Base-by-base conservation (phyloP, 2,329 filamentous ascomycete species). In the Myriosclerotinia duriaeana region DNA sequence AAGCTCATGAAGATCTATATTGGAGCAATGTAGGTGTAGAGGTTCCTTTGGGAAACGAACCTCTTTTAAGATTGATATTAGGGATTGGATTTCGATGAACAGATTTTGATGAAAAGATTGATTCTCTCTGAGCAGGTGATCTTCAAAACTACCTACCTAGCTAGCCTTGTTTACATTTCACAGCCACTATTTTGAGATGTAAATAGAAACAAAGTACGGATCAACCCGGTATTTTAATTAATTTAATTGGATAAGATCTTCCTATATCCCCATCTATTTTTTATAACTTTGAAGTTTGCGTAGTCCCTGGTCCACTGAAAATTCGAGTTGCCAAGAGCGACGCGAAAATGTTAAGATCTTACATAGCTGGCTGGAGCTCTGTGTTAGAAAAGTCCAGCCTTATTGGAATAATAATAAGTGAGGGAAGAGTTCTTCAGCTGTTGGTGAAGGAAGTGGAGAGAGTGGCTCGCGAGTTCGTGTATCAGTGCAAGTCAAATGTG, bases 121-220 rank as follows among this genome's bases (percentile, higher is more conserved):
- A 26, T 56, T 42, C 36, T 40, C n/a, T 34, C 42, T 34, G 26
- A 26, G 26, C 40, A n/a, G 55, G 6, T 58, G 55, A n/a, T 58
- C 15, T 34, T 44, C 6, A 46, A 34, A 15, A 17, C 17, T 14
- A 58, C 17, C 38, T 15, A 58, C 17, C 38, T 15, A 58, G 26
- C 40, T 38, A 58, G 55, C 22, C 40, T 58, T 58, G 54, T 58
- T 58, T 44, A 58, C 40, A 30, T n/a, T 38, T 38, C 58, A 48
- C 58, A 61, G 58, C 58, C 58, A 61, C 58, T 36, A 12, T 22
- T 38, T 7, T 15, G 17, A 61, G 42, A 61, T 50, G 34, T 50
- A 61, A 61, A 61, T 61, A 61, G 58, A 61, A 61, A 61, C 44
- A 50, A 50, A 36, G 30, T 61, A 22, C 44, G 12, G 34, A 17